Conservation (phyloP, 805 yeast species). For the Spathaspora girioi region DNA sequence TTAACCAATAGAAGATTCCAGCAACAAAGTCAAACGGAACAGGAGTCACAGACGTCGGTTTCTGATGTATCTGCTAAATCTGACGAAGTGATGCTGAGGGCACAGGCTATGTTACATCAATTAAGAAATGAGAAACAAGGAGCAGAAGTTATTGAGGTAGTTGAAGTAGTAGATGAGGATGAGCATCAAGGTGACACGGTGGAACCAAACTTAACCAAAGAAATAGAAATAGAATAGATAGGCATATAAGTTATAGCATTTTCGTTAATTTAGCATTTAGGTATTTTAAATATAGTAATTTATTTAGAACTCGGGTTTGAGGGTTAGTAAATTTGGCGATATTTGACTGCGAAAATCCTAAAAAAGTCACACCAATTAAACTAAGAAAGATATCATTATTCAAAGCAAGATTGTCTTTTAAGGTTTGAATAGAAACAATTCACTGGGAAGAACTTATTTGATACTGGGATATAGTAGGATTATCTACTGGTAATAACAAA, state of each 20-base stretch:
- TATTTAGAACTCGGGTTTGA: background rate
- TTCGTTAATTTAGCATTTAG: background rate
- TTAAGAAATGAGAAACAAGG: conserved; percentile 18
- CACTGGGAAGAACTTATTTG: no score
- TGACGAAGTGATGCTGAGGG: conserved; percentile 32
- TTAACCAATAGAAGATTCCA: conserved; percentile 29
- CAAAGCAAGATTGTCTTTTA: background rate
- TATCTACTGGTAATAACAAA: background rate
- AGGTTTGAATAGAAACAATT: background rate
- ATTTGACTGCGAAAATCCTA: background rate
- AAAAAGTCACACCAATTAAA: background rate
- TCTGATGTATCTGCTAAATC: conserved; percentile 8
- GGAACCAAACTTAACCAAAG: background rate
- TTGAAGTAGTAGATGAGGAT: background rate
- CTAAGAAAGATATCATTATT: background rate
- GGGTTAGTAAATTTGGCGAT: background rate
- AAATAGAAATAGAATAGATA: background rate
- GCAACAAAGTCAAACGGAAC: background rate
- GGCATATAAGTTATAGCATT: no score
- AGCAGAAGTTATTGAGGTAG: background rate
- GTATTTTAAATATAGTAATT: background rate
- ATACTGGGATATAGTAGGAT: no score
- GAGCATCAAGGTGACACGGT: background rate
- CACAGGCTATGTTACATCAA: conserved; percentile 38
- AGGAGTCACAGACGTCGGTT: conserved; percentile 1